phyloP scores from a whole-genome alignment of 2,329 filamentous ascomycete genomes.

The Bipolaris cookei region DNA sequence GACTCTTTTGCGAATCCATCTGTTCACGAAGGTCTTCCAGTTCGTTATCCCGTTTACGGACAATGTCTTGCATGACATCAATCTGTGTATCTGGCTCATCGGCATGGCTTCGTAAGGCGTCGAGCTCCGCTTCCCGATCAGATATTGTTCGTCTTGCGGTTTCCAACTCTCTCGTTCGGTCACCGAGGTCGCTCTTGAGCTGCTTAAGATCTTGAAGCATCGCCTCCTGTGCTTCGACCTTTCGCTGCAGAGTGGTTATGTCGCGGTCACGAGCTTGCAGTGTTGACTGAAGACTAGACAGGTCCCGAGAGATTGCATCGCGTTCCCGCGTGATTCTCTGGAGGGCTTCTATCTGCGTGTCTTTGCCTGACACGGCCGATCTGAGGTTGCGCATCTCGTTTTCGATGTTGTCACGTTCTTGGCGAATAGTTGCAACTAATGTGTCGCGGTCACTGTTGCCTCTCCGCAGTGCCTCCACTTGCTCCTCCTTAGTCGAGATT shows the following conservation, averaged over 20 bases:
- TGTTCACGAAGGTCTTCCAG: constrained; percentile 61
- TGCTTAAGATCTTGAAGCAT: constrained; percentile 41
- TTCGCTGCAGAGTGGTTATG: constrained; percentile 38
- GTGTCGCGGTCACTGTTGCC: constrained; percentile 39
- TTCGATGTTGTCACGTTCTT: constrained; percentile 34
- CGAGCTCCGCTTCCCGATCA: constrained; percentile 48
- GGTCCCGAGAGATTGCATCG: constrained; percentile 39
- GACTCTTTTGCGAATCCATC: constrained; percentile 39
- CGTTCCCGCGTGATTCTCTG: constrained; percentile 45
- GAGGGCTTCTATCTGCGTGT: constrained; percentile 45
- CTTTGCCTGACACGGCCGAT: constrained; percentile 38
- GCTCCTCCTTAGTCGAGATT: constrained; percentile 40
- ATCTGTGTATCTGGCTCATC: constrained; percentile 50
- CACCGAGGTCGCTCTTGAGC: constrained; percentile 36
- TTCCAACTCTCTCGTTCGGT: constrained; percentile 46
- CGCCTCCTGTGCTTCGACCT: constrained; percentile 39
- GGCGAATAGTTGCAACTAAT: constrained; percentile 38
- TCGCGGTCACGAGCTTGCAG: constrained; percentile 46
- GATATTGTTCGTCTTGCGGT: constrained; percentile 44
- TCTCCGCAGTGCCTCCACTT: constrained; percentile 39
- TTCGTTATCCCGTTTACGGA: constrained; percentile 55
- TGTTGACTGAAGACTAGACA: constrained; percentile 38
- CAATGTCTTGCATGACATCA: constrained; percentile 51
- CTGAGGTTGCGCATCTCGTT: constrained; percentile 34
- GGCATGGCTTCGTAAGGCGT: constrained; percentile 43